Evolutionary conservation across 805 yeast species (phyloP).

Genomic region (Ogataea kodamae): DNA sequence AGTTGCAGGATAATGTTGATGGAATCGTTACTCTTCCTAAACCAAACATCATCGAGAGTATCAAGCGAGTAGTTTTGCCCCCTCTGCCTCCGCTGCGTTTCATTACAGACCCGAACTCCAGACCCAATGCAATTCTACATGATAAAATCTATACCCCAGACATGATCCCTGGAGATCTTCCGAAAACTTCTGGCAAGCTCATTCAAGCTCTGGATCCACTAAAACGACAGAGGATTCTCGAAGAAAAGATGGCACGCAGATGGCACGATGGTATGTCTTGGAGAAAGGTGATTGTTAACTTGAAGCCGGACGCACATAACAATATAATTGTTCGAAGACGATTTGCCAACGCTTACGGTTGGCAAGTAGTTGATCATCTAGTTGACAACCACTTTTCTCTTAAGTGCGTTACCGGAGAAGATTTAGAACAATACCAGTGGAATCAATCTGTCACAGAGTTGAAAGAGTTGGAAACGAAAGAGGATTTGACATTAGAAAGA

Average conservation of each 20-base stretch:
- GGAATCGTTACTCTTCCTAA: conserved; percentile 46
- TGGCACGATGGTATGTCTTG: conserved; percentile 85
- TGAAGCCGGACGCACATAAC: conserved; percentile 93
- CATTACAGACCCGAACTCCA: conserved; percentile 59
- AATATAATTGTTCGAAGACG: conserved; percentile 84
- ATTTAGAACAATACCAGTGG: conserved; percentile 21
- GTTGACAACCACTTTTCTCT: conserved; percentile 59
- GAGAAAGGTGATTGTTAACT: conserved; percentile 84
- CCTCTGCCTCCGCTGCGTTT: conserved; percentile 72
- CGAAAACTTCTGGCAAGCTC: conserved; percentile 28
- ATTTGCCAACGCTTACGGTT: conserved; percentile 91
- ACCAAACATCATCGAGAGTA: conserved; percentile 75
- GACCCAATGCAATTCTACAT: conserved; percentile 69
- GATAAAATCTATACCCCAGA: conserved; percentile 78
- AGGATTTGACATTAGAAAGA: conserved; percentile 22
- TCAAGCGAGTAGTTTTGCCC: conserved; percentile 71
- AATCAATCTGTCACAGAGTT: conserved; percentile 8
- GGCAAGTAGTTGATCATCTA: conserved; percentile 87
- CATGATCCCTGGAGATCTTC: conserved; percentile 29
- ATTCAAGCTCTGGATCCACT: conserved; percentile 32
- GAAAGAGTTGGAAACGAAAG: conserved; percentile 6
- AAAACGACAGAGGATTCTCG: conserved; percentile 44
- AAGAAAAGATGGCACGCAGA: conserved; percentile 80
- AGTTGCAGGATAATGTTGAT: conserved; percentile 15
- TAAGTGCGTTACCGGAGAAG: conserved; percentile 23